phyloP scores from a whole-genome alignment of 2,329 filamentous ascomycete genomes.

The Phialocephala sp. region DNA sequence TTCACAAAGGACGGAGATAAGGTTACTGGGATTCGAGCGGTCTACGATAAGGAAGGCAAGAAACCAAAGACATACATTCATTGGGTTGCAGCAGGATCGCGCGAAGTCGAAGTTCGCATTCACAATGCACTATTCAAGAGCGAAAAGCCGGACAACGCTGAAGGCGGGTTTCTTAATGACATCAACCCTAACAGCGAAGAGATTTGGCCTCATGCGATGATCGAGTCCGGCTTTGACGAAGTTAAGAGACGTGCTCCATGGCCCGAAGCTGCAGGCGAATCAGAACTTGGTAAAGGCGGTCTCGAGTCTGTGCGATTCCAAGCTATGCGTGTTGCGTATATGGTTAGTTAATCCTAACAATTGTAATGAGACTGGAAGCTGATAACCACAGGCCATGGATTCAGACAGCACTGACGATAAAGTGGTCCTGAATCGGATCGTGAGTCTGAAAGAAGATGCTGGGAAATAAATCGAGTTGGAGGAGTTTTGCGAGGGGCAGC shows the following conservation, averaged over 20 bases:
- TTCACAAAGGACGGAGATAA: constrained; percentile 70
- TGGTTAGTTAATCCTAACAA: constrained; percentile 34
- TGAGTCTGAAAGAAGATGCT: constrained; percentile 87
- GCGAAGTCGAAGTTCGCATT: constrained; percentile 75
- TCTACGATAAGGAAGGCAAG: constrained; percentile 73
- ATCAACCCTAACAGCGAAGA: constrained; percentile 85
- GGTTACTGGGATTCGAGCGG: constrained; percentile 69
- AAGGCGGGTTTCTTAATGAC: constrained; percentile 82
- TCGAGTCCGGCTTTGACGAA: constrained; percentile 85
- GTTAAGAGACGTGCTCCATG: constrained; percentile 76
- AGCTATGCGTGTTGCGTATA: constrained; percentile 83
- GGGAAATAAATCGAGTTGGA: constrained; percentile 57
- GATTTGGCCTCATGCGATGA: constrained; percentile 76
- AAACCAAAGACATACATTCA: constrained; percentile 86
- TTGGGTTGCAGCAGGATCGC: constrained; percentile 78
- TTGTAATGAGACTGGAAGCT: neutral
- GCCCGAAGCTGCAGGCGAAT: constrained; percentile 76
- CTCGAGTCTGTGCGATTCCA: constrained; percentile 87
- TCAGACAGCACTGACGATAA: constrained; percentile 79
- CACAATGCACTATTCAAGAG: constrained; percentile 87
- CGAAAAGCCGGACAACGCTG: constrained; percentile 77
- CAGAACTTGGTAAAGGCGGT: constrained; percentile 63
- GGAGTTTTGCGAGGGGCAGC: constrained; percentile 10
- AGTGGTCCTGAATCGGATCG: constrained; percentile 88
- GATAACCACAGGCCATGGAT: constrained; percentile 64